These are phyloP conservation scores for Apiospora koreana DNA, from an alignment of 2,329 filamentous ascomycete genomes.

Conservation along the genomic window DNA sequence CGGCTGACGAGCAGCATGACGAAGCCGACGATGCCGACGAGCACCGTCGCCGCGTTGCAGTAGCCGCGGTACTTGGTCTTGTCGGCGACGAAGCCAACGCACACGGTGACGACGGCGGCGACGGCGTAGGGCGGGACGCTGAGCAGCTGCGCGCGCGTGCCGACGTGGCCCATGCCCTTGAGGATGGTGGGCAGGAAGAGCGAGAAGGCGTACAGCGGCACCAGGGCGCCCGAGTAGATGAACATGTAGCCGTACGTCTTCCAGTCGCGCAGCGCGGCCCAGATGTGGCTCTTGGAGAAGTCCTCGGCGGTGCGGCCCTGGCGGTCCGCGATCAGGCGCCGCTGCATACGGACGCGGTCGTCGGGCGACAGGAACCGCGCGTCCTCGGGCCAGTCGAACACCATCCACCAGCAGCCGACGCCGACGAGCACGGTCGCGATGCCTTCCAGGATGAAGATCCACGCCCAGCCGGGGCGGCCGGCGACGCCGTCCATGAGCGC, in stretches of 20 bases:
- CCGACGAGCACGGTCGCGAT: slow-evolving; percentile 70
- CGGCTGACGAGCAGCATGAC: slow-evolving; percentile 71
- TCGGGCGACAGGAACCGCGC: slow-evolving; percentile 43
- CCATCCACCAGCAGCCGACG: slow-evolving; percentile 47
- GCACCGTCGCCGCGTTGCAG: slow-evolving; percentile 73
- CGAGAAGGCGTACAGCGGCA: slow-evolving; percentile 73
- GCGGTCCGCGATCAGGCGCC: slow-evolving; percentile 68
- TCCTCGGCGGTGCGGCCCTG: slow-evolving; percentile 73
- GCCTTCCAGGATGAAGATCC: slow-evolving; percentile 72
- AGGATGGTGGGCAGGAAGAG: slow-evolving; percentile 83
- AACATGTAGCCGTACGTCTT: slow-evolving; percentile 77
- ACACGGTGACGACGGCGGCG: slow-evolving; percentile 70
- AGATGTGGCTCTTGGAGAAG: slow-evolving; percentile 73
- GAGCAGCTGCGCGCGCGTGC: slow-evolving; percentile 68
- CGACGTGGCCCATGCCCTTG: slow-evolving; percentile 43
- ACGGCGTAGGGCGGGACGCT: slow-evolving; percentile 76
- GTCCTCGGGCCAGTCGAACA: slow-evolving; percentile 51
- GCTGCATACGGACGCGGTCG: slow-evolving; percentile 72
- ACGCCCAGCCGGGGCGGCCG: slow-evolving; percentile 58
- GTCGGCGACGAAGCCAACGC: slow-evolving; percentile 68
- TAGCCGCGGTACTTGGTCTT: slow-evolving; percentile 70
- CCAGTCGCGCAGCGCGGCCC: slow-evolving; percentile 74
- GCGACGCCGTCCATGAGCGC: slow-evolving; percentile 67
- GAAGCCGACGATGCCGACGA: slow-evolving; percentile 79
- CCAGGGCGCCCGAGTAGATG: slow-evolving; percentile 75